Evolutionary conservation across 139 green algal genomes (phyloP).

Genomic region (Pseudopediastrum boryanum): DNA sequence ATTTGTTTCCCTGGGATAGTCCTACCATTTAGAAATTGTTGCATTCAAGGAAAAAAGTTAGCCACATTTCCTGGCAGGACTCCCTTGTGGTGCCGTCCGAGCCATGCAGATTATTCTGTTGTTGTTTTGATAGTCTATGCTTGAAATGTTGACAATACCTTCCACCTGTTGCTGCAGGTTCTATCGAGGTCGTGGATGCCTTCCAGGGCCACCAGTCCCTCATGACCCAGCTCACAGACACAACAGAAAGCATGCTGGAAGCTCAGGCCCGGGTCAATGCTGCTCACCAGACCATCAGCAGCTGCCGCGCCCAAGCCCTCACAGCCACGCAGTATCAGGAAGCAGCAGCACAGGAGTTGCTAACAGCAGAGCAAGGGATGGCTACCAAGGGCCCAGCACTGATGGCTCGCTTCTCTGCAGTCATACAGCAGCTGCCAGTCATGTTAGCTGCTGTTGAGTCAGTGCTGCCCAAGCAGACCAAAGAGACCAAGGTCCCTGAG

Average conservation of each 20-base stretch:
- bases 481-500: constrained; percentile 6
- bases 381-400: constrained; percentile 29
- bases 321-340: constrained; percentile 1
- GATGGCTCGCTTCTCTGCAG: constrained; percentile 27
- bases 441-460: constrained; percentile 14
- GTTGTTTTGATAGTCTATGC: no score
- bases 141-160: no score
- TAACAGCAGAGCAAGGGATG: constrained; percentile 26
- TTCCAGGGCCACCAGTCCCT: constrained; percentile 33
- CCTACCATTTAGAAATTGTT: no score
- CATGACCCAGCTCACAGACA: neutral
- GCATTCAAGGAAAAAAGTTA: no score
- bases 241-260: neutral
- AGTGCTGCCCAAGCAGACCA: constrained; percentile 16
- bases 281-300: neutral
- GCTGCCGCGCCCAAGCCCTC: neutral
- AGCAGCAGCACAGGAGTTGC: constrained; percentile 19
- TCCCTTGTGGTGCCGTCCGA: no score
- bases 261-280: neutral
- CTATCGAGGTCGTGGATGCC: constrained; percentile 16
- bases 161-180: constrained; percentile 1
- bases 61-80: no score
- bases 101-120: no score
- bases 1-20: no score
- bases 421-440: constrained; percentile 2